A percentile compares a stretch with the other conserved stretches of the same genome.
Conservation (phyloP, 2,329 filamentous ascomycete genomes). For the Albophoma yamanashiensis region DNA sequence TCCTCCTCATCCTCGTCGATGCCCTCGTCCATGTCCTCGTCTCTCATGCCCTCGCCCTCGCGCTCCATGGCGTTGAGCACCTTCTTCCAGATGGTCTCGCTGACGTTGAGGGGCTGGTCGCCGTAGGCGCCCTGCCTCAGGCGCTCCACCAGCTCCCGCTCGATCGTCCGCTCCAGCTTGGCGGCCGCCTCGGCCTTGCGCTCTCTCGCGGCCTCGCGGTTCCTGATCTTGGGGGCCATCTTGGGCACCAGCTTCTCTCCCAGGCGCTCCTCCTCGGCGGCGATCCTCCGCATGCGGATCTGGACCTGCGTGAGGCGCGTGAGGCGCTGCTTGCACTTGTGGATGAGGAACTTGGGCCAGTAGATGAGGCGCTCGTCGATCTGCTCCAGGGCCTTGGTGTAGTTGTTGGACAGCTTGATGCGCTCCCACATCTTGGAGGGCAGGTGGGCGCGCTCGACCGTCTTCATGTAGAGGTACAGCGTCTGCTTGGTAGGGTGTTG, state of each 20-base stretch:
- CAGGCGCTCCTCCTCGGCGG: constrained; percentile 78
- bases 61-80: constrained; percentile 85
- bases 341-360: constrained; percentile 86
- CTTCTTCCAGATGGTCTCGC: constrained; percentile 94
- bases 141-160: constrained; percentile 86
- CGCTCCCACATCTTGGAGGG: constrained; percentile 92
- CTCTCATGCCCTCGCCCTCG: constrained; percentile 69
- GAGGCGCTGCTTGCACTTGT: constrained; percentile 94
- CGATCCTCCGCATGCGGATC: constrained; percentile 68
- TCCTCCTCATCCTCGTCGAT: constrained; percentile 69
- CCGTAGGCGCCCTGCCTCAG: constrained; percentile 89
- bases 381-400: constrained; percentile 77
- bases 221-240: constrained; percentile 79
- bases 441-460: constrained; percentile 76
- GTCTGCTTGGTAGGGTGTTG: constrained; percentile 69
- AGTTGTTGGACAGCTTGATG: constrained; percentile 83
- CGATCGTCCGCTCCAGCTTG: constrained; percentile 92
- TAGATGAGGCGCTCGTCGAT: constrained; percentile 81
- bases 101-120: constrained; percentile 87
- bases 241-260: constrained; percentile 84
- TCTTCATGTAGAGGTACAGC: constrained; percentile 96
- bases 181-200: constrained; percentile 72
- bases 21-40: constrained; percentile 82
- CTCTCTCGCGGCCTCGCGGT: constrained; percentile 65
- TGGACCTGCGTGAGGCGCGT: constrained; percentile 87